Evolutionary conservation across 2,329 filamentous ascomycete species (phyloP), one percentile per base, ranked within the genome.

Genomic region (Metarhizium robertsii): DNA sequence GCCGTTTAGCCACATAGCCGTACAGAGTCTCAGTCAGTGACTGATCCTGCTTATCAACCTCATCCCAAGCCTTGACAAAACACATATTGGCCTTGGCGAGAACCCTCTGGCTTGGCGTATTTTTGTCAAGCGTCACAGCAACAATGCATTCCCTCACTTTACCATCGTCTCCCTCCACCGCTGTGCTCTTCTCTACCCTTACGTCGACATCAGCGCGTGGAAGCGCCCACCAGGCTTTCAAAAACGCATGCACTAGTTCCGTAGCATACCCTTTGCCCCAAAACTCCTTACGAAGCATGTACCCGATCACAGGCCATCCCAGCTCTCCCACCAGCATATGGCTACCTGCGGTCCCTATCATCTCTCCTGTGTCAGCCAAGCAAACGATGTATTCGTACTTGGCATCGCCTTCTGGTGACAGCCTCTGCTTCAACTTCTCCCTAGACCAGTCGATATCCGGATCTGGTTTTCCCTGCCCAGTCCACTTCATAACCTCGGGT

Each of bases 401-500:
- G 50, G 71, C 64, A 11, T 63, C 60, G 61, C 85, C 79, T 53
- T 75, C 68, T 6, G 77, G 78, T 1, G 79, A 70, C n/a, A 82
- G 64, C 36, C 71, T 74, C 11, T 59, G 60, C 4, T 65, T 64
- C 50, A 82, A 62, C 52, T 64, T 73, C 29, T 57, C 61, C 57
- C 67, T 67, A 10, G 80, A 79, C 55, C 74, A 71, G 1, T 70
- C 73, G 2, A 74, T 51, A 61, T 76, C 69, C 53, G 62, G 58
- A 67, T 85, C 78, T 8, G 70, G 60, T 8, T 61, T 55, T 56
- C 74, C 76, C 59, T 64, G 60, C 3, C 58, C 54, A 53, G 83
- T 84, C 74, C 78, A 84, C 54, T 67, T 66, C 85, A 88, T 88
- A 50, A 85, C 80, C 60, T 84, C 81, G 4, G 76, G 74, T 64